Evolutionary conservation across 371 early-diverging fungal species (phyloP).

Genomic region (Lichtheimia ramosa): DNA sequence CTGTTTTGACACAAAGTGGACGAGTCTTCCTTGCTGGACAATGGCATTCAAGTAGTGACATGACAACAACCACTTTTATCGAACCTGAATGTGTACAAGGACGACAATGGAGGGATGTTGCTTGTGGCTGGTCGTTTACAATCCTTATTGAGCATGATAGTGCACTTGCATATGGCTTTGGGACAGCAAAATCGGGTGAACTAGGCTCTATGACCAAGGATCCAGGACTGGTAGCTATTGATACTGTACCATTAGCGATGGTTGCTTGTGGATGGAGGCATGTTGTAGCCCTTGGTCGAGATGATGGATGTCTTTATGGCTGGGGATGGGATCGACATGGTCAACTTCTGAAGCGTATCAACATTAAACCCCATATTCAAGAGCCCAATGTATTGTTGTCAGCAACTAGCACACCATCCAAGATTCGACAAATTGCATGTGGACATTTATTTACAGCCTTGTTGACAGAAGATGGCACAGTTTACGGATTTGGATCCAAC

Average conservation of each 20-base stretch:
- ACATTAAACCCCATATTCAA: slow-evolving; percentile 27
- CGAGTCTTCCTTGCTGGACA: slow-evolving; percentile 20
- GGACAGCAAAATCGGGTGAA: slow-evolving; percentile 54
- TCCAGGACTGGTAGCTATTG: slow-evolving; percentile 17
- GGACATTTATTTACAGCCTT: slow-evolving; percentile 58
- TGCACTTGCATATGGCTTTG: slow-evolving; percentile 47
- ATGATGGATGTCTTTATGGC: slow-evolving; percentile 41
- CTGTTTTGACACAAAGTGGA: slow-evolving; percentile 39
- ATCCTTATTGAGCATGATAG: slow-evolving; percentile 29
- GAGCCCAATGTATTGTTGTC: slow-evolving; percentile 12
- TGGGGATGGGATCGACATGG: slow-evolving; percentile 70
- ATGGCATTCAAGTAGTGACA: slow-evolving; percentile 1
- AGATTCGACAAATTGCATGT: slow-evolving; percentile 41
- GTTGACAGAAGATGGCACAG: slow-evolving; percentile 36
- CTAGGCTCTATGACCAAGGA: slow-evolving; percentile 21
- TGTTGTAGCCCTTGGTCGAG: slow-evolving; percentile 42
- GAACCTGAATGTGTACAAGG: slow-evolving; percentile 2
- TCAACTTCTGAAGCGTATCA: slow-evolving; percentile 31
- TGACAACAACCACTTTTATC: not conserved
- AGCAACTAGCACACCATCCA: not conserved
- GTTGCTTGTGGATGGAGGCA: slow-evolving; percentile 70
- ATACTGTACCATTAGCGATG: slow-evolving; percentile 21
- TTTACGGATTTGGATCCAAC: slow-evolving; percentile 65
- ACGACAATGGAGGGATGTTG: slow-evolving; percentile 43
- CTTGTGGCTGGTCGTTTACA: slow-evolving; percentile 65